Percentiles rank a stretch among this genome's conserved stretches.
Conservation (phyloP, 805 yeast species). For the Kodamaea kakaduensis region DNA sequence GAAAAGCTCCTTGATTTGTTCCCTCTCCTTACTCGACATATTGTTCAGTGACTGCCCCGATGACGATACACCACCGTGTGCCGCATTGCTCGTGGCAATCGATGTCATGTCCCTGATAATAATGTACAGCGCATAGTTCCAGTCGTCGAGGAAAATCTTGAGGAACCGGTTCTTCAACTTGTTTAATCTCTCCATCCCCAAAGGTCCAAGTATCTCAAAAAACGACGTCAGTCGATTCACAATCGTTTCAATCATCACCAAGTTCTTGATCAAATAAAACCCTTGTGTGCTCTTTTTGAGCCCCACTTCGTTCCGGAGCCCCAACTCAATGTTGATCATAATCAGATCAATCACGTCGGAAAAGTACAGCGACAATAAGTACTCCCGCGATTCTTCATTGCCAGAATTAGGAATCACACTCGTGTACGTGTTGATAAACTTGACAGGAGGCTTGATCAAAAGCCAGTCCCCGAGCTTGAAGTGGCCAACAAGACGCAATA, state of each 20-base stretch:
- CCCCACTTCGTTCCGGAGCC: constrained; percentile 38
- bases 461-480: constrained; percentile 67
- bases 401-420: constrained; percentile 41
- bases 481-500: constrained; percentile 44
- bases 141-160: constrained; percentile 65
- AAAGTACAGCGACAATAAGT: constrained; percentile 59
- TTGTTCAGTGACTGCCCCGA: constrained; percentile 14
- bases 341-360: constrained; percentile 79
- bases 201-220: constrained; percentile 49
- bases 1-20: constrained; percentile 79
- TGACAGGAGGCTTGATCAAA: constrained; percentile 53
- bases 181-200: constrained; percentile 61
- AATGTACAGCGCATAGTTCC: constrained; percentile 76
- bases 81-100: constrained; percentile 50
- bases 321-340: constrained; percentile 58
- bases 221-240: constrained; percentile 55
- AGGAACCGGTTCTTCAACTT: constrained; percentile 69
- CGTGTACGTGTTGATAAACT: constrained; percentile 41
- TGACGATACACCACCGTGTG: constrained; percentile 26
- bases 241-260: constrained; percentile 71
- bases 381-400: constrained; percentile 39
- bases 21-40: constrained; percentile 66
- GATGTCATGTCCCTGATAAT: constrained; percentile 75
- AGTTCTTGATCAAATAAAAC: constrained; percentile 63
- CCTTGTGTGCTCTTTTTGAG: constrained; percentile 54